Conservation (phyloP, 306 rosid genomes). For the Lupinus albus region DNA sequence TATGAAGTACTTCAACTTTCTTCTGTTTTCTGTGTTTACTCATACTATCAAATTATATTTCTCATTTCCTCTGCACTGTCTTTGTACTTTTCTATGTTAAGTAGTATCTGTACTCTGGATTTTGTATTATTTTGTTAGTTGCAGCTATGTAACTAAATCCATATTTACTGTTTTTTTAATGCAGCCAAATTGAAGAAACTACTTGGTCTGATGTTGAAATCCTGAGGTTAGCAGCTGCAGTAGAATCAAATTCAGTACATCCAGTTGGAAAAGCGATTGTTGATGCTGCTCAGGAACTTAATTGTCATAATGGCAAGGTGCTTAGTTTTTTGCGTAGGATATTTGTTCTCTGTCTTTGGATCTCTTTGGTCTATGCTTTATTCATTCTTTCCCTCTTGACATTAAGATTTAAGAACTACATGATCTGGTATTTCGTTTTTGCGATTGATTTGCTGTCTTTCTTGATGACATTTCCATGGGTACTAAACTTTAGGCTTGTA, state of each 20-base stretch:
- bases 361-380: conserved; percentile 23
- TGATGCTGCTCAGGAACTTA: conserved; percentile 72
- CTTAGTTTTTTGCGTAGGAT: conserved; percentile 30
- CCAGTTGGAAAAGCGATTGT: conserved; percentile 95
- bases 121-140: conserved; percentile 19
- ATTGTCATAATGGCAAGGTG: conserved; percentile 68
- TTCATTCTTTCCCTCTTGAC: conserved; percentile 4
- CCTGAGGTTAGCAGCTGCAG: conserved; percentile 86
- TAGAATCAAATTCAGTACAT: conserved; percentile 88
- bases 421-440: conserved; percentile 14
- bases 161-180: conserved; percentile 29
- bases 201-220: conserved; percentile 72
- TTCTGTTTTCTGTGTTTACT: neutral
- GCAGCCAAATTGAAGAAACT: conserved; percentile 54
- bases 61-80: neutral
- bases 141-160: conserved; percentile 38
- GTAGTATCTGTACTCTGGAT: conserved; percentile 6
- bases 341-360: conserved; percentile 12
- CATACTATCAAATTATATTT: conserved; percentile 2
- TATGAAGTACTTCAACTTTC: conserved; percentile 11
- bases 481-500: neutral
- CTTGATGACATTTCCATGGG: neutral
- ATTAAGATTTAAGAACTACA: conserved; percentile 7
- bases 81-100: neutral
- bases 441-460: conserved; percentile 31